Evolutionary conservation across 1,284 basidiomycete species (phyloP).

Genomic region (Abortiporus biennis): DNA sequence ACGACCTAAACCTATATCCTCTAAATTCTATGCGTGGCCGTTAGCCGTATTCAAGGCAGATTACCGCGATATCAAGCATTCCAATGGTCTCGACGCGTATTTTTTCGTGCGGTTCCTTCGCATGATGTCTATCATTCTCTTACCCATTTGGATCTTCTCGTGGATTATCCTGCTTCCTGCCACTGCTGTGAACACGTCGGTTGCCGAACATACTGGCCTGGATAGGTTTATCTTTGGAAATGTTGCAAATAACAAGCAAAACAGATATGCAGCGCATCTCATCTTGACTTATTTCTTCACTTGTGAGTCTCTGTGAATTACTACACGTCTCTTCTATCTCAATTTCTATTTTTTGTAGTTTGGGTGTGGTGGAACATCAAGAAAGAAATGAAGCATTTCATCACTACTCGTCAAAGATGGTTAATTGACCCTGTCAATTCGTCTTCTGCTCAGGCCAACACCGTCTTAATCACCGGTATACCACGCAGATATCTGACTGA

Average conservation of each 20-base stretch:
- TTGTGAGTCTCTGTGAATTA: slow-evolving; percentile 35
- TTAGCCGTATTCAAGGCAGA: slow-evolving; percentile 49
- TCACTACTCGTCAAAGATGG: slow-evolving; percentile 80
- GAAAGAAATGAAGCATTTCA: slow-evolving; percentile 76
- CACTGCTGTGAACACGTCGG: slow-evolving; percentile 49
- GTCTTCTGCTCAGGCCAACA: slow-evolving; percentile 75
- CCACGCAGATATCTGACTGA: slow-evolving; percentile 72
- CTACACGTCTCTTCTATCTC: slow-evolving; percentile 1
- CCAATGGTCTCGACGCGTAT: slow-evolving; percentile 92
- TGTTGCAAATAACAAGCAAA: slow-evolving; percentile 42
- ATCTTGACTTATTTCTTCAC: slow-evolving; percentile 73
- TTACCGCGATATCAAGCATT: slow-evolving; percentile 52
- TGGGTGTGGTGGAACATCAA: slow-evolving; percentile 85
- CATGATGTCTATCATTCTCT: slow-evolving; percentile 73
- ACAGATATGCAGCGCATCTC: slow-evolving; percentile 73
- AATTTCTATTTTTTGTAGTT: slow-evolving; percentile 31
- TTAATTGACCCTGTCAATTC: slow-evolving; percentile 74
- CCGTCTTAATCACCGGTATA: slow-evolving; percentile 86
- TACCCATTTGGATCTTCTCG: slow-evolving; percentile 78
- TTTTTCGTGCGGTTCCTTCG: slow-evolving; percentile 88
- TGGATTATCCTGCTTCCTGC: slow-evolving; percentile 71
- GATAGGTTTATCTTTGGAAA: slow-evolving; percentile 83
- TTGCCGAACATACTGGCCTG: slow-evolving; percentile 51
- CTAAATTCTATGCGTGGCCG: slow-evolving; percentile 52
- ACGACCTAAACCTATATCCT: slow-evolving; percentile 23